Conservation (phyloP, 2,329 filamentous ascomycete species). For the Fusarium oxysporum region DNA sequence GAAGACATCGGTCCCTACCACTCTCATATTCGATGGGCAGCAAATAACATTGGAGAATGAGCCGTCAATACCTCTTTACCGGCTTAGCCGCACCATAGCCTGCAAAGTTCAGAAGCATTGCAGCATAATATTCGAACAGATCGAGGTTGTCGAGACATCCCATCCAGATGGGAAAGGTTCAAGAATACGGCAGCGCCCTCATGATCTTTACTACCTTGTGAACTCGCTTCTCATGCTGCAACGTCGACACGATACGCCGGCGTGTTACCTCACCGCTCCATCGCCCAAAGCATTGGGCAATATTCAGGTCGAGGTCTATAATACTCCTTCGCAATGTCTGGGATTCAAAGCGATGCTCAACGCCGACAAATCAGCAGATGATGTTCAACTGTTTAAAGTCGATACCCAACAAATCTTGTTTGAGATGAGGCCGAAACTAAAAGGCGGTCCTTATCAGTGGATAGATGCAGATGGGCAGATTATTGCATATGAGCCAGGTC, state of each 20-base stretch:
- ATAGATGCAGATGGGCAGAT: not conserved
- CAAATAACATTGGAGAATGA: not conserved
- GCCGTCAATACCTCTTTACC: conserved; percentile 12
- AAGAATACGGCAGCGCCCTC: not conserved
- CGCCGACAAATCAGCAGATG: conserved; percentile 5
- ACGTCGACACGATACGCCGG: not conserved
- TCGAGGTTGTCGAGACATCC: not conserved
- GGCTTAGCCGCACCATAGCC: conserved; percentile 15
- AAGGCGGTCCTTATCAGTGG: conserved; percentile 29
- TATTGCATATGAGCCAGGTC: not conserved
- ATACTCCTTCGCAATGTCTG: fast-evolving
- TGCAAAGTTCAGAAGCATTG: conserved; percentile 5
- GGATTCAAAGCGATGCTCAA: conserved; percentile 22
- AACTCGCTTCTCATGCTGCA: conserved; percentile 3
- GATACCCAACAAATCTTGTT: conserved; percentile 6
- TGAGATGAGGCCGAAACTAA: conserved; percentile 8
- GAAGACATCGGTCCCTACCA: not conserved
- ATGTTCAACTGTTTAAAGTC: conserved; percentile 4
- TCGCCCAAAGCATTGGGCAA: conserved; percentile 18
- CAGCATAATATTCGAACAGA: conserved; percentile 22
- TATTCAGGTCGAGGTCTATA: not conserved
- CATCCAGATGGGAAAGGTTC: not conserved
- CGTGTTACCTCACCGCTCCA: conserved; percentile 29
- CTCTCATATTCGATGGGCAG: conserved; percentile 21
- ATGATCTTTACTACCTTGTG: conserved; percentile 28